Evolutionary conservation across 805 yeast species (phyloP).

Genomic region (Scheffersomyces lignosus): DNA sequence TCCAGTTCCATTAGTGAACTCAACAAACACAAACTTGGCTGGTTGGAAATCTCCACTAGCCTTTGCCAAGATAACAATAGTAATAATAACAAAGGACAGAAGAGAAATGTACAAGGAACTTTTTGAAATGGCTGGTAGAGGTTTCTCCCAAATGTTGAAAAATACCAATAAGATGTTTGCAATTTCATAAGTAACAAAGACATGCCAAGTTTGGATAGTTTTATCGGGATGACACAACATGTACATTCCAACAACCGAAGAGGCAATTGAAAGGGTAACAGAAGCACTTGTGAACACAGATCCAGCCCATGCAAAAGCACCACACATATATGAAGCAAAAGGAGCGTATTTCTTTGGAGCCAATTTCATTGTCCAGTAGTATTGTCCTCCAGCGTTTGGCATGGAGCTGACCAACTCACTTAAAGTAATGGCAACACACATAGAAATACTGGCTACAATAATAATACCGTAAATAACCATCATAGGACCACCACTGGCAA

Average conservation of each 20-base stretch:
- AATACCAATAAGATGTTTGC: slow-evolving; percentile 42
- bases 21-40: slow-evolving; percentile 53
- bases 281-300: slow-evolving; percentile 63
- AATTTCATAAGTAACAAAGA: slow-evolving; percentile 50
- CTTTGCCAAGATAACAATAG: slow-evolving; percentile 52
- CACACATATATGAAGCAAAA: slow-evolving; percentile 57
- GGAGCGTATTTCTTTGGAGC: slow-evolving; percentile 50
- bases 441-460: slow-evolving; percentile 47
- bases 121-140: slow-evolving; percentile 51
- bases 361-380: slow-evolving; percentile 56
- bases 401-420: slow-evolving; percentile 54
- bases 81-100: slow-evolving; percentile 51
- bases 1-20: slow-evolving; percentile 57
- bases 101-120: slow-evolving; percentile 54
- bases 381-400: slow-evolving; percentile 61
- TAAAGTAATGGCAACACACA: slow-evolving; percentile 49
- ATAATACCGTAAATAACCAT: slow-evolving; percentile 56
- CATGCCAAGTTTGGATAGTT: slow-evolving; percentile 51
- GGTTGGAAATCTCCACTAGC: slow-evolving; percentile 53
- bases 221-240: slow-evolving; percentile 37
- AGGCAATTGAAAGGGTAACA: slow-evolving; percentile 53
- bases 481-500: slow-evolving; percentile 59
- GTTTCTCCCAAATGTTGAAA: slow-evolving; percentile 52
- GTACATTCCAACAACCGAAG: slow-evolving; percentile 53
- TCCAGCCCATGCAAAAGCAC: slow-evolving; percentile 64